These are phyloP conservation scores for Yamadazyma sp. DNA, from an alignment of 805 yeast genomes.

Conservation along the genomic window DNA sequence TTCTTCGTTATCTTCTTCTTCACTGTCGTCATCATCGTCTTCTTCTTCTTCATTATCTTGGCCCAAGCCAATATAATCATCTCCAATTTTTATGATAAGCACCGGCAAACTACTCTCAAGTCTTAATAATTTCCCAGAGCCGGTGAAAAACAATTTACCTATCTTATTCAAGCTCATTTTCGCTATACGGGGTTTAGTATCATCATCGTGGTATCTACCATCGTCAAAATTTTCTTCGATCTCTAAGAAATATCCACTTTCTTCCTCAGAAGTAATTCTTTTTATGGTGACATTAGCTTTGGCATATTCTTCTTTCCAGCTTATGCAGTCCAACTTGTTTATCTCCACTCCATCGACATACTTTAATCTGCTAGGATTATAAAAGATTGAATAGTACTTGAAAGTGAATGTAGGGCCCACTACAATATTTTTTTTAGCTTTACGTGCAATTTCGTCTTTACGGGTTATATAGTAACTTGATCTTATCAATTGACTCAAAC, in stretches of 20 bases:
- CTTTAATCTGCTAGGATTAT: conserved; percentile 46
- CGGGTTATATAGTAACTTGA: conserved; percentile 37
- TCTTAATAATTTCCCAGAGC: conserved; percentile 62
- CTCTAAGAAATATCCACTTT: conserved; percentile 39
- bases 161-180: conserved; percentile 40
- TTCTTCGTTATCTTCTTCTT: conserved; percentile 20
- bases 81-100: conserved; percentile 51
- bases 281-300: conserved; percentile 45
- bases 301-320: conserved; percentile 75
- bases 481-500: conserved; percentile 34
- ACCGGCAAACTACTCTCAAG: conserved; percentile 68
- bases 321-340: conserved; percentile 37
- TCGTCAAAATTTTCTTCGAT: conserved; percentile 64
- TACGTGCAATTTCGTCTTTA: conserved; percentile 12
- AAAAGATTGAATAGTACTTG: conserved; percentile 60
- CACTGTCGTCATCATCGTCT: conserved; percentile 24
- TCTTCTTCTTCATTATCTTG: conserved; percentile 21
- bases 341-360: conserved; percentile 20
- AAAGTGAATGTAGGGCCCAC: conserved; percentile 63
- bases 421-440: not conserved
- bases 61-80: conserved; percentile 51
- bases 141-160: conserved; percentile 59
- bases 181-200: conserved; percentile 38
- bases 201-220: conserved; percentile 66
- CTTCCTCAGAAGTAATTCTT: conserved; percentile 5